These are phyloP conservation scores for Dendrobium nobile DNA, from an alignment of 106 monocot genomes.

Conservation along the genomic window DNA sequence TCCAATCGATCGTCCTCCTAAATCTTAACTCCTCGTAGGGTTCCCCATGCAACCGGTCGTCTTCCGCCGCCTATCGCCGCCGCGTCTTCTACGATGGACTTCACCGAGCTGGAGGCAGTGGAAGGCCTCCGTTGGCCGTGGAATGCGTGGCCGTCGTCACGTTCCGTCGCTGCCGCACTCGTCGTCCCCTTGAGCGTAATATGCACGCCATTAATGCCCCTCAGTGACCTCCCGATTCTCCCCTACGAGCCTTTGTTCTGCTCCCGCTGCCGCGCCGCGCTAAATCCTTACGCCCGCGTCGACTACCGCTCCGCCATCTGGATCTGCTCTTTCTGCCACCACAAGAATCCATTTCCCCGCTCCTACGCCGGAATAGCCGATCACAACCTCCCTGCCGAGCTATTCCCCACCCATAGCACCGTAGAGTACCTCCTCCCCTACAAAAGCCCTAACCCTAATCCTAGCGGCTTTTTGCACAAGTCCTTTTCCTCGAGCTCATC, in stretches of 20 bases:
- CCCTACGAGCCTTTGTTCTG: constrained; percentile 81
- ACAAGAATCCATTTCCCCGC: constrained; percentile 61
- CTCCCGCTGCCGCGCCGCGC: constrained; percentile 44
- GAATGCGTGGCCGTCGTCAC: constrained; percentile 58
- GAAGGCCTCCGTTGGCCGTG: constrained; percentile 93
- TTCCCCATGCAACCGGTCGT: background rate
- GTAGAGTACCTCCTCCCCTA: constrained; percentile 73
- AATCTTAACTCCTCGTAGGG: background rate
- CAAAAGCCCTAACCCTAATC: constrained; percentile 11
- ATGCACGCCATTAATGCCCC: constrained; percentile 55
- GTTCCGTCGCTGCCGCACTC: constrained; percentile 50
- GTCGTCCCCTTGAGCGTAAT: constrained; percentile 78
- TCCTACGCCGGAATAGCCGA: constrained; percentile 73
- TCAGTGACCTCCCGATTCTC: constrained; percentile 64
- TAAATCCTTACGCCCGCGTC: constrained; percentile 91
- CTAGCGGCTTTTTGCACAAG: background rate
- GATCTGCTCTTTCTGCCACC: constrained; percentile 75
- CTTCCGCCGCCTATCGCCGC: background rate
- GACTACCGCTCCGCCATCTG: constrained; percentile 62
- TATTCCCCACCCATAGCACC: constrained; percentile 89
- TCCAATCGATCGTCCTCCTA: background rate
- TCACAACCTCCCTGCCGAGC: constrained; percentile 89
- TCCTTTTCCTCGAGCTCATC: constrained; percentile 11
- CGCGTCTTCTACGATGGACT: constrained; percentile 58
- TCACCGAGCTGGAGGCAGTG: constrained; percentile 84